Evolutionary conservation across 345 rosid species (phyloP).

Genomic region (Dovyalis caffra): DNA sequence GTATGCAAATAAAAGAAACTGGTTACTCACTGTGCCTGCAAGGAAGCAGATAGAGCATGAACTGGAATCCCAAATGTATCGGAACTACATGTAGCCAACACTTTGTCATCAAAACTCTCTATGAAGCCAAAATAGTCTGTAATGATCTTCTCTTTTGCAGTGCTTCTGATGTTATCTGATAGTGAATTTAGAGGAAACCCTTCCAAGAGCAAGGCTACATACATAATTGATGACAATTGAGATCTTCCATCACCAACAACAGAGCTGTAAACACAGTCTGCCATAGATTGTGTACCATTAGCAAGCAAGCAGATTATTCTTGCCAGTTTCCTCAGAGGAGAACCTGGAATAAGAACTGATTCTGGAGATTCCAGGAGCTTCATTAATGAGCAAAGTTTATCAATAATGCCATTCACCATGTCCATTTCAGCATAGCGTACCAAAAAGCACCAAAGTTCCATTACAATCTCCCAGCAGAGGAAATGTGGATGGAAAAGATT

Average conservation of each 20-base stretch:
- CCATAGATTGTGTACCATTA: slow-evolving; percentile 47
- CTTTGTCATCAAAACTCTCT: slow-evolving; percentile 39
- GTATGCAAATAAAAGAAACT: not conserved
- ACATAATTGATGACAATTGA: slow-evolving; percentile 47
- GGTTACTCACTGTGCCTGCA: slow-evolving; percentile 65
- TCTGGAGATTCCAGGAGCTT: slow-evolving; percentile 52
- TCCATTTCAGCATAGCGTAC: slow-evolving; percentile 57
- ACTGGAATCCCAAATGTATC: slow-evolving; percentile 52
- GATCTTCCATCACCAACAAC: slow-evolving; percentile 38
- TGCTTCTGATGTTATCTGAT: slow-evolving; percentile 44
- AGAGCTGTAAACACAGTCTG: slow-evolving; percentile 50
- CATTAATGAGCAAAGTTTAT: slow-evolving; percentile 55
- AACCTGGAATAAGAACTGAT: slow-evolving; percentile 46
- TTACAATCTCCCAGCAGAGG: slow-evolving; percentile 72
- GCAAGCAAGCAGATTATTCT: slow-evolving; percentile 57
- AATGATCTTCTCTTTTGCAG: slow-evolving; percentile 51
- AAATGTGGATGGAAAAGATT: slow-evolving; percentile 85
- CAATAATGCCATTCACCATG: slow-evolving; percentile 40
- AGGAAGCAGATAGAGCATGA: slow-evolving; percentile 63
- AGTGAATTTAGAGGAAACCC: slow-evolving; percentile 70
- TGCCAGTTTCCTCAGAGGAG: slow-evolving; percentile 69
- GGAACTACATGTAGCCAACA: slow-evolving; percentile 33
- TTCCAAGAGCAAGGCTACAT: slow-evolving; percentile 63
- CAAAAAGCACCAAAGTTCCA: slow-evolving; percentile 88
- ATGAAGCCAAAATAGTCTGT: slow-evolving; percentile 56